Conservation (phyloP, 768 basidiomycete genomes). For the Chalciporus piperatus region DNA sequence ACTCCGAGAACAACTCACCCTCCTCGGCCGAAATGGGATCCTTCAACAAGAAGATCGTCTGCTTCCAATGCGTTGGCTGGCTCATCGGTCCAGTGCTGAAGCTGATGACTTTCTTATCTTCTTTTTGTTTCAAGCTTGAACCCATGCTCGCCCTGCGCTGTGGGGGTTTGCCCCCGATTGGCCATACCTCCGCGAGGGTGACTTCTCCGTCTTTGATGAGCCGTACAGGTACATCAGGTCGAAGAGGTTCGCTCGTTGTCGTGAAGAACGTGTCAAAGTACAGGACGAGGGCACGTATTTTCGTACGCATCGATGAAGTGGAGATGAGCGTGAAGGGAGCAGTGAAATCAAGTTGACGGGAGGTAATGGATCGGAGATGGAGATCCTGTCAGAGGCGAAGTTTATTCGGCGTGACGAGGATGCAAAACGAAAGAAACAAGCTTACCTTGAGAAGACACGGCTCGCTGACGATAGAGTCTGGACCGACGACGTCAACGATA, state of each 20-base stretch:
- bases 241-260: slow-evolving; percentile 48
- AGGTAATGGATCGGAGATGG: slow-evolving; percentile 57
- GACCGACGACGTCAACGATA: slow-evolving; percentile 73
- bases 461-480: slow-evolving; percentile 61
- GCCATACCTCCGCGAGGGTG: slow-evolving; percentile 76
- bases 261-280: slow-evolving; percentile 97
- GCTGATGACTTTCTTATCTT: slow-evolving; percentile 47
- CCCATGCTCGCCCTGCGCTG: slow-evolving; percentile 58
- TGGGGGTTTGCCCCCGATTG: slow-evolving; percentile 64
- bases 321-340: slow-evolving; percentile 73
- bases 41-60: slow-evolving; percentile 83
- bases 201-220: slow-evolving; percentile 58
- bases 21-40: slow-evolving; percentile 75
- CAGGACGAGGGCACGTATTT: slow-evolving; percentile 76
- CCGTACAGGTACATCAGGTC: slow-evolving; percentile 51
- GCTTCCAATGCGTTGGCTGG: slow-evolving; percentile 94
- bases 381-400: slow-evolving; percentile 59
- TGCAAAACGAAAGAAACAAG: not conserved
- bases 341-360: slow-evolving; percentile 76
- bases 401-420: not conserved
- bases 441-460: slow-evolving; percentile 67
- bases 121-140: slow-evolving; percentile 40
- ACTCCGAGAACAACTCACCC: slow-evolving; percentile 44
- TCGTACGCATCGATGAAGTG: slow-evolving; percentile 55
- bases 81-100: slow-evolving; percentile 92